phyloP scores from a whole-genome alignment of 2,329 filamentous ascomycete genomes.

The Fusarium circinatum region DNA sequence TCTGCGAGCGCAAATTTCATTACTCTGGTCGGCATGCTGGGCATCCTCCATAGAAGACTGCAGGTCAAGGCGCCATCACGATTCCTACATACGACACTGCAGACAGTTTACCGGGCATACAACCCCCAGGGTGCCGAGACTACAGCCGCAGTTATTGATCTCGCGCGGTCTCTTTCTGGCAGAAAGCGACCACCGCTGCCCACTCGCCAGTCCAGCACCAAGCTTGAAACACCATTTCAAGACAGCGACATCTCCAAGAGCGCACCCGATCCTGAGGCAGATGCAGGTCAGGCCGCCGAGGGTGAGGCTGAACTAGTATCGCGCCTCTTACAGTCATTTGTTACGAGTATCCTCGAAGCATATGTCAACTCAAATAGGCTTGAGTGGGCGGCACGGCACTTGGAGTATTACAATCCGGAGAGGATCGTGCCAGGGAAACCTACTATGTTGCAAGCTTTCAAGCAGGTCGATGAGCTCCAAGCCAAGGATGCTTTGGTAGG shows the following conservation, averaged over 20 bases:
- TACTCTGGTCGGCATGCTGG: constrained; percentile 75
- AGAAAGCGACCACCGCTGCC: constrained; percentile 72
- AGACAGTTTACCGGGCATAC: constrained; percentile 76
- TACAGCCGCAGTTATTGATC: constrained; percentile 75
- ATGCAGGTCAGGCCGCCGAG: constrained; percentile 52
- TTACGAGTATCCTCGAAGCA: constrained; percentile 80
- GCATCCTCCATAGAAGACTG: constrained; percentile 77
- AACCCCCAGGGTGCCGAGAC: constrained; percentile 71
- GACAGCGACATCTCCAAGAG: constrained; percentile 64
- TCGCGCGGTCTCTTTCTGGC: constrained; percentile 75
- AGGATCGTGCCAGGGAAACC: constrained; percentile 69
- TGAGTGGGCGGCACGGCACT: constrained; percentile 71
- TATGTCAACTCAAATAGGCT: constrained; percentile 72
- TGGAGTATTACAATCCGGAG: constrained; percentile 75
- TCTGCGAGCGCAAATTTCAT: constrained; percentile 67
- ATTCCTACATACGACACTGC: constrained; percentile 80
- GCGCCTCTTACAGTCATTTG: constrained; percentile 77
- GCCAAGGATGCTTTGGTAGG: constrained; percentile 75
- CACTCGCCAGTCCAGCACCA: constrained; percentile 66
- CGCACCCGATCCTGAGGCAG: constrained; percentile 70
- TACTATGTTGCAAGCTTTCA: constrained; percentile 72
- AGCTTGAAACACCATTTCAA: constrained; percentile 64
- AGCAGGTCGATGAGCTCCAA: constrained; percentile 69
- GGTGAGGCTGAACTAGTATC: constrained; percentile 70
- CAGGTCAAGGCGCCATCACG: constrained; percentile 81